Evolutionary conservation across 352 stramenopile species (phyloP).

Genomic region (Vaucheria bursata): DNA sequence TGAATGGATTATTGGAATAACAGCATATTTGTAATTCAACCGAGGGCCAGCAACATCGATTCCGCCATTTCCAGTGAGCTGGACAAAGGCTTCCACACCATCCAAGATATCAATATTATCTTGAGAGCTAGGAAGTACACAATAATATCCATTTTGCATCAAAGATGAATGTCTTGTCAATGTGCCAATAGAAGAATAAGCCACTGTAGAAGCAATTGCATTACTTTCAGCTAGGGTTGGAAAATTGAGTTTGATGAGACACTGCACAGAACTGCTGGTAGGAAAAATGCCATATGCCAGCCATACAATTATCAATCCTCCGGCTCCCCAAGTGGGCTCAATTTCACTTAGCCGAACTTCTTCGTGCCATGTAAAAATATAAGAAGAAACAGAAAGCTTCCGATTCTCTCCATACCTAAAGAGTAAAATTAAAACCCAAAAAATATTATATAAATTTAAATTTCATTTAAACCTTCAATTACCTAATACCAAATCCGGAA

Average conservation of each 20-base stretch:
- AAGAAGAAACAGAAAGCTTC: background rate
- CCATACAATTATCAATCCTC: background rate
- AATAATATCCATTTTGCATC: background rate
- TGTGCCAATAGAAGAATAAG: background rate
- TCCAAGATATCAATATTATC: background rate
- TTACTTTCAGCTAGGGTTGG: background rate
- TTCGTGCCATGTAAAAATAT: background rate
- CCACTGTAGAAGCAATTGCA: background rate
- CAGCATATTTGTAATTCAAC: slow-evolving; percentile 38
- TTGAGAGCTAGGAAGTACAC: background rate
- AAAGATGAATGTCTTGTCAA: background rate
- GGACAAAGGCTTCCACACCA: background rate
- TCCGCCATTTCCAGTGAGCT: slow-evolving; percentile 28
- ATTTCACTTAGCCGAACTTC: background rate
- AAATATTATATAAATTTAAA: no score
- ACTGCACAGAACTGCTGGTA: background rate
- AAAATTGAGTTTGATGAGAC: background rate
- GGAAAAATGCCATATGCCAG: background rate
- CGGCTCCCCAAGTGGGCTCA: background rate
- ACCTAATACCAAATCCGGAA: background rate
- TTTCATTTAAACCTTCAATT: no score
- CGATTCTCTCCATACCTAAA: slow-evolving; percentile 5
- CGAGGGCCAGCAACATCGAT: slow-evolving; percentile 25
- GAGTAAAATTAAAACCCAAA: no score
- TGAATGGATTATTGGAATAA: slow-evolving; percentile 12